These are phyloP conservation scores for Sisymbrium irio DNA, from an alignment of 345 rosid species.

Conservation along the genomic window DNA sequence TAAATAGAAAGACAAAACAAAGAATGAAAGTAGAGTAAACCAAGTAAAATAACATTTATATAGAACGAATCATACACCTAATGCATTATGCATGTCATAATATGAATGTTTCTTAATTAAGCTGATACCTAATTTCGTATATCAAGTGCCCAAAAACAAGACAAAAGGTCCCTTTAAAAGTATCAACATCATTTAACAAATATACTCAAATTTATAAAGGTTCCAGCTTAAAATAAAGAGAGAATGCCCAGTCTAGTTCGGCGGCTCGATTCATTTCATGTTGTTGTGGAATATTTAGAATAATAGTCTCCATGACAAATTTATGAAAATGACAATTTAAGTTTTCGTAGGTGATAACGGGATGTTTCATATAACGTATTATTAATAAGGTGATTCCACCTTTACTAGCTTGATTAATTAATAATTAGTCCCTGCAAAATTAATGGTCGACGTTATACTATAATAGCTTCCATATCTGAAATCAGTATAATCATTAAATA, in stretches of 20 bases:
- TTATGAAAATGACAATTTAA: conserved; percentile 6
- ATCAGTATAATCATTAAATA: neutral
- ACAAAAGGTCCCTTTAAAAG: too few relatives aligned
- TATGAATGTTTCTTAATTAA: neutral
- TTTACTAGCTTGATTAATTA: neutral
- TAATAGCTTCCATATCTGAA: neutral
- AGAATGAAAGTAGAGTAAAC: neutral
- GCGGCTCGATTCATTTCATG: conserved; percentile 18
- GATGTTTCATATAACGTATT: neutral
- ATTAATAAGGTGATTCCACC: neutral
- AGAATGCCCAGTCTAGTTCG: conserved; percentile 18
- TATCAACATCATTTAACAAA: too few relatives aligned
- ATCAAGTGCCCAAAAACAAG: neutral
- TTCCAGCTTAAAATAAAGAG: neutral
- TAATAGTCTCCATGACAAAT: neutral
- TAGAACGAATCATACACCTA: neutral
- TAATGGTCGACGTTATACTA: neutral
- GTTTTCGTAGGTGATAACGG: neutral
- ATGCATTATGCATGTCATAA: neutral
- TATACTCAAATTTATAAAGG: neutral
- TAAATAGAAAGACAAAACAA: neutral
- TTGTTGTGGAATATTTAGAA: neutral
- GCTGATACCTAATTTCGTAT: neutral
- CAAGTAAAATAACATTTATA: neutral
- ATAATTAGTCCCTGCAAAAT: neutral